Evolutionary conservation across 108 stramenopile genomes (phyloP).

Genomic region (Nitzschia sp.): DNA sequence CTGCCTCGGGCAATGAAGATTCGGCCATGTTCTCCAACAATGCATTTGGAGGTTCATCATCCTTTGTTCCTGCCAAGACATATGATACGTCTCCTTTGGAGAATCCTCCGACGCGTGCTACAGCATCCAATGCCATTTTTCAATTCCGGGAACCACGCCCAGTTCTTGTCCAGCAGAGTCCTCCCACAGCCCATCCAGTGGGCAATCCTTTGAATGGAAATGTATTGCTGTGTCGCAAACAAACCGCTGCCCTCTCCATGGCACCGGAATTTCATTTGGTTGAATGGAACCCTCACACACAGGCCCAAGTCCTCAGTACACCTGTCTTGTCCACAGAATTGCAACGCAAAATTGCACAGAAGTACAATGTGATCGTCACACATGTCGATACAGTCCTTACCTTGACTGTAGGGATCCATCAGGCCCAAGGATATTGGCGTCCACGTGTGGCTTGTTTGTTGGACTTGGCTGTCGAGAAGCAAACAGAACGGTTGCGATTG

Average conservation of each 20-base stretch:
- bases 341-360: constrained; percentile 43
- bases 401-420: constrained; percentile 66
- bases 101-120: constrained; percentile 7
- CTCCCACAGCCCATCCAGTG: constrained; percentile 34
- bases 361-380: constrained; percentile 40
- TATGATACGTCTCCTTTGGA: constrained; percentile 41
- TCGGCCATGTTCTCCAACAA: not conserved
- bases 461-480: constrained; percentile 20
- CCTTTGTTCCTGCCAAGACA: not conserved
- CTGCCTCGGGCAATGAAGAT: not conserved
- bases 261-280: constrained; percentile 23
- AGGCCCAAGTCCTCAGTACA: constrained; percentile 46
- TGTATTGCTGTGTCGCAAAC: constrained; percentile 47
- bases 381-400: constrained; percentile 53
- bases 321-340: constrained; percentile 56
- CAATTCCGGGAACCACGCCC: constrained; percentile 4
- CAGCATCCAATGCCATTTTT: not conserved
- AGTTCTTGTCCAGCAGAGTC: constrained; percentile 9
- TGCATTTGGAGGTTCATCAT: constrained; percentile 20
- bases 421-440: constrained; percentile 40
- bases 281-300: constrained; percentile 49
- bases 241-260: not conserved
- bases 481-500: constrained; percentile 44
- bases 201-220: constrained; percentile 75
- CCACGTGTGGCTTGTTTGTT: constrained; percentile 68